These are phyloP conservation scores for Trichoderma sp. DNA, from an alignment of 2,329 filamentous ascomycete genomes.

Conservation along the genomic window DNA sequence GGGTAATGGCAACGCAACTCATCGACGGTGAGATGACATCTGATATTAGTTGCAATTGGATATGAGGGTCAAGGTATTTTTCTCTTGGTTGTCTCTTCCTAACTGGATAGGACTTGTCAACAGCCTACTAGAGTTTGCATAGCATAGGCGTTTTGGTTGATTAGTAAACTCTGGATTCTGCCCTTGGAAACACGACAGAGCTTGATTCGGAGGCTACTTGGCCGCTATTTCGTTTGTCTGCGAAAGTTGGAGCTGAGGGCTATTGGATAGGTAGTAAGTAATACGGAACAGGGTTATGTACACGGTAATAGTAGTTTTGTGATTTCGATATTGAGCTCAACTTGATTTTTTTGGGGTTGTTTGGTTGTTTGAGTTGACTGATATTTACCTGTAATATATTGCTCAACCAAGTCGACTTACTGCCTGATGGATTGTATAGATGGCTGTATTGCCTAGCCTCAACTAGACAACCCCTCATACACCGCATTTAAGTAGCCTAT, in stretches of 20 bases:
- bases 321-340: background rate
- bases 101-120: background rate
- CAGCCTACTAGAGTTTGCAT: constrained; percentile 20
- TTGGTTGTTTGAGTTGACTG: too few species aligned
- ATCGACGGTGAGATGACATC: background rate
- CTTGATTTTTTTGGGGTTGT: background rate
- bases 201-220: background rate
- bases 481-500: too few species aligned
- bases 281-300: background rate
- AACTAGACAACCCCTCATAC: too few species aligned
- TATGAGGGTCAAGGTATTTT: background rate
- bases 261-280: background rate
- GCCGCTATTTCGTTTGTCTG: background rate
- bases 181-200: background rate
- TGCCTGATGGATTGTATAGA: too few species aligned
- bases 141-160: constrained; percentile 26
- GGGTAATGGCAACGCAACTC: background rate
- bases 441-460: too few species aligned
- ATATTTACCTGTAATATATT: too few species aligned
- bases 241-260: background rate
- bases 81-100: background rate
- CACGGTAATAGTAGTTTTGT: background rate
- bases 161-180: background rate
- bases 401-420: too few species aligned
- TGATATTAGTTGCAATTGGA: background rate